phyloP scores from a whole-genome alignment of 371 early-diverging fungal species.

The Syncephalastrum racemosum region DNA sequence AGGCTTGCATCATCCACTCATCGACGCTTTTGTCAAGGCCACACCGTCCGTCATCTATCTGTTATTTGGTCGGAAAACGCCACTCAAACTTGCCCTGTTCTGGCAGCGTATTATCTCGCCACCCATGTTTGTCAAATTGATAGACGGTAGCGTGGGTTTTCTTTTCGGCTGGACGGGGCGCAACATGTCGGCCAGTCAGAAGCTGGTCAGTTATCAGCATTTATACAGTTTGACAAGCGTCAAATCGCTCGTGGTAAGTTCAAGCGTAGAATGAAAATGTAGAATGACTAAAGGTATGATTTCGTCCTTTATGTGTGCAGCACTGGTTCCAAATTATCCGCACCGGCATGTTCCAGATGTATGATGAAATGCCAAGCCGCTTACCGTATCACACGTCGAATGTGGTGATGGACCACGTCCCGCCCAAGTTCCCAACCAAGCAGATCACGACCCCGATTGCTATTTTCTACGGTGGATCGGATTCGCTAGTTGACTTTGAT shows the following conservation, averaged over 20 bases:
- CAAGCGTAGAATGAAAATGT: neutral
- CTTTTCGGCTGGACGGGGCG: constrained; percentile 86
- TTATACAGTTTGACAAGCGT: constrained; percentile 89
- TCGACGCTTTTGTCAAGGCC: constrained; percentile 83
- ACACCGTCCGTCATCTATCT: constrained; percentile 89
- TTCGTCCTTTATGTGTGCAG: constrained; percentile 19
- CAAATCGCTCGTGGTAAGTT: constrained; percentile 79
- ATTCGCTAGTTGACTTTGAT: constrained; percentile 79
- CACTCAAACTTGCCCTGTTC: constrained; percentile 79
- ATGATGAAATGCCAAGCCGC: constrained; percentile 79
- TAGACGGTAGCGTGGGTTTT: constrained; percentile 73
- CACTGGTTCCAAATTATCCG: constrained; percentile 96
- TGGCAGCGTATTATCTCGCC: constrained; percentile 85
- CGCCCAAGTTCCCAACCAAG: constrained; percentile 74
- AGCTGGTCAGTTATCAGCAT: constrained; percentile 84
- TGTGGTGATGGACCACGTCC: constrained; percentile 52
- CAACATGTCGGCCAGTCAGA: constrained; percentile 74
- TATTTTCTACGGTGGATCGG: constrained; percentile 88
- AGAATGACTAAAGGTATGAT: constrained; percentile 3
- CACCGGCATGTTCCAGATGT: constrained; percentile 88
- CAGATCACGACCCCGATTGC: constrained; percentile 85
- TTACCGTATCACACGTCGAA: constrained; percentile 55
- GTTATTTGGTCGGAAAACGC: constrained; percentile 85
- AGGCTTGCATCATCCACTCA: constrained; percentile 77
- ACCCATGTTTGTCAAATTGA: constrained; percentile 71